These are phyloP conservation scores for Solanum hybrid DNA, from an alignment of 305 asterid genomes.

Conservation along the genomic window DNA sequence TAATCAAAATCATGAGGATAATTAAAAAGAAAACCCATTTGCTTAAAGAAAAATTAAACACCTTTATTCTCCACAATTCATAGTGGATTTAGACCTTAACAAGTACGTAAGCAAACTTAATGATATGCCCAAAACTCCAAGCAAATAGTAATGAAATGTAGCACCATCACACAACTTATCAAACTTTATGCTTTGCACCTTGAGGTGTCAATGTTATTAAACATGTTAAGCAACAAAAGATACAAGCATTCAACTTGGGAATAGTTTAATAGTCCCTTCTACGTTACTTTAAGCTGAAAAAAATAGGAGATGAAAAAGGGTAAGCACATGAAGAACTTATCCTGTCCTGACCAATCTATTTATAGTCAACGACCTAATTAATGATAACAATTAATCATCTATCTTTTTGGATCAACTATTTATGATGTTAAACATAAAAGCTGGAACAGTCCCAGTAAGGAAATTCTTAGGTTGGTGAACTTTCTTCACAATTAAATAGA, in stretches of 20 bases:
- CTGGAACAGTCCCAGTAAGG: not conserved
- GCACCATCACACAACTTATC: slow-evolving; percentile 2
- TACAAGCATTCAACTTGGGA: not conserved
- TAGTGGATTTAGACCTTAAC: slow-evolving; percentile 2
- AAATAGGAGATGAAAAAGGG: not conserved
- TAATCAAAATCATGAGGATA: not conserved
- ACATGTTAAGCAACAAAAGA: slow-evolving; percentile 3
- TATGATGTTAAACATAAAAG: not conserved
- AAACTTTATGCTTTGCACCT: not conserved
- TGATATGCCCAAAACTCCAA: slow-evolving; percentile 4
- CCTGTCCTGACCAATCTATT: not conserved
- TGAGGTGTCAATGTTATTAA: not conserved
- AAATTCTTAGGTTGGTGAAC: not conserved
- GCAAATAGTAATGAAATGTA: slow-evolving; percentile 1
- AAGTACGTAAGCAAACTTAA: slow-evolving; percentile 1
- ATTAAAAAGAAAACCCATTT: not conserved
- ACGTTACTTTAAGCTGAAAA: not conserved
- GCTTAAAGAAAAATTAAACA: not conserved
- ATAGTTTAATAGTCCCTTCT: not conserved
- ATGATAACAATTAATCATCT: not conserved
- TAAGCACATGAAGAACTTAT: slow-evolving; percentile 3
- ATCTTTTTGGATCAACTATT: not conserved
- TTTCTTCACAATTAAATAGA: not conserved
- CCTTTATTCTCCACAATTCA: slow-evolving; percentile 5
- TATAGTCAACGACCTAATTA: slow-evolving; percentile 1